A percentile compares a stretch with the other conserved stretches of the same genome.
These are phyloP conservation scores for Nepenthes gracilis DNA, from an alignment of 148 eudicot genomes.

Conservation along the genomic window DNA sequence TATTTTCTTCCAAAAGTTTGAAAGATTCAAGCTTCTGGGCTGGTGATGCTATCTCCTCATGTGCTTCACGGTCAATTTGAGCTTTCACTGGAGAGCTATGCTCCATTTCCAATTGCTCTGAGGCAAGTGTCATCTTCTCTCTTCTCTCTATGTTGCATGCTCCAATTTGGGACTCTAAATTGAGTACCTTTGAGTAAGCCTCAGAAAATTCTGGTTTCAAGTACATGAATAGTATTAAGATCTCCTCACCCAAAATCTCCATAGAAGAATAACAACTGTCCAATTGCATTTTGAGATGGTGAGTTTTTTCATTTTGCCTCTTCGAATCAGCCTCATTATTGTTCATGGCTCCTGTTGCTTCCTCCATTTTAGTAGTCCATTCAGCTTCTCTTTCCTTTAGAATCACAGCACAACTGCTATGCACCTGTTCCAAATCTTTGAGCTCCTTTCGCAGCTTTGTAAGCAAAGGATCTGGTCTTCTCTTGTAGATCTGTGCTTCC, in stretches of 20 bases:
- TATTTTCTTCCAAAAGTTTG: slow-evolving; percentile 22
- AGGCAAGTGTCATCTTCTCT: slow-evolving; percentile 13
- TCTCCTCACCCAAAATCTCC: slow-evolving; percentile 50
- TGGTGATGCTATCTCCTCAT: slow-evolving; percentile 25
- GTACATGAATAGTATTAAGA: slow-evolving; percentile 27
- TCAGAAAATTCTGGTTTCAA: slow-evolving; percentile 43
- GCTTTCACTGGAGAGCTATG: slow-evolving; percentile 16
- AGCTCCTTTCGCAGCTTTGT: slow-evolving; percentile 42
- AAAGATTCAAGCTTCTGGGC: slow-evolving; percentile 25
- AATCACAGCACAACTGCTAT: slow-evolving; percentile 27
- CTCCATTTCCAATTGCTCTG: slow-evolving; percentile 15
- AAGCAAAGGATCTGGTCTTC: slow-evolving; percentile 26
- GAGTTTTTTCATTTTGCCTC: slow-evolving; percentile 29
- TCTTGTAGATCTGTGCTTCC: slow-evolving; percentile 50
- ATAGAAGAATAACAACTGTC: slow-evolving; percentile 37
- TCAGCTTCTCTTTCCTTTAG: slow-evolving; percentile 56
- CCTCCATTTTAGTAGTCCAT: slow-evolving; percentile 43
- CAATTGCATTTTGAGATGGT: slow-evolving; percentile 37
- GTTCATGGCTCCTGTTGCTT: slow-evolving; percentile 29
- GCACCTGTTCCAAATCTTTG: slow-evolving; percentile 45
- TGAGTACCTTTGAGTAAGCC: slow-evolving; percentile 24
- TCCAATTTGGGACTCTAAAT: slow-evolving; percentile 25
- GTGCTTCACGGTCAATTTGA: slow-evolving; percentile 18
- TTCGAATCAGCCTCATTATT: slow-evolving; percentile 20
- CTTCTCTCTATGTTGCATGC: slow-evolving; percentile 8